Evolutionary conservation across 176 grass and related monocot genomes (phyloP).

Genomic region (Thalia dealbata): DNA sequence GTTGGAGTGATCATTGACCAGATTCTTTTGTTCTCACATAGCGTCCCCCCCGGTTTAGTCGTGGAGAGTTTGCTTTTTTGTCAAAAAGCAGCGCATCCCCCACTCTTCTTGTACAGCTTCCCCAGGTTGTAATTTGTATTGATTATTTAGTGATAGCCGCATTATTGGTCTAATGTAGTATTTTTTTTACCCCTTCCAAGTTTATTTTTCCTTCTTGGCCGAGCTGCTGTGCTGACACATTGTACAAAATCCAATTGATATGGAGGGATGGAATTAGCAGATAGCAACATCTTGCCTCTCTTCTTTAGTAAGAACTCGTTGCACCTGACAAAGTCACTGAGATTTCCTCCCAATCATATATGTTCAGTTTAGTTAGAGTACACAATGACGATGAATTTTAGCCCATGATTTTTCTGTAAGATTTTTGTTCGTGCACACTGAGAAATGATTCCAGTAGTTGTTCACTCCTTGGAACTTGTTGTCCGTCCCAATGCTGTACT

Average conservation of each 20-base stretch:
- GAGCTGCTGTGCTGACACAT: constrained; percentile 4
- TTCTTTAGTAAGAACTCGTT: background rate
- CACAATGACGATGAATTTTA: no score
- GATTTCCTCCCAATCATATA: background rate
- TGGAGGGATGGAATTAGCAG: background rate
- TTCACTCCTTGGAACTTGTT: no score
- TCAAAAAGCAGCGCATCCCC: constrained; percentile 37
- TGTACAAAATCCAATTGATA: constrained; percentile 4
- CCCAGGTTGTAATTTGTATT: constrained; percentile 45
- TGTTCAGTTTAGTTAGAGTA: no score
- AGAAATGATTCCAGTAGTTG: no score
- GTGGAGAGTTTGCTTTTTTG: constrained; percentile 47
- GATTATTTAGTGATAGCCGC: constrained; percentile 39
- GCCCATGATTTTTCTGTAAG: no score
- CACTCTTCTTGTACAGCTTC: constrained; percentile 53
- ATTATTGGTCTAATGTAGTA: constrained; percentile 46
- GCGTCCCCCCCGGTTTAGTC: constrained; percentile 27
- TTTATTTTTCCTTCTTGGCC: background rate
- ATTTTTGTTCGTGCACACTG: no score
- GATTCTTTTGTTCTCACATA: constrained; percentile 66
- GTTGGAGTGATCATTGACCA: constrained; percentile 38
- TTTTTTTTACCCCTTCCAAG: background rate
- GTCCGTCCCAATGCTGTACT: no score
- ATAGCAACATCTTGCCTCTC: background rate
- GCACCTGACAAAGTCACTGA: background rate